Base-by-base conservation (phyloP, 192 early-diverging fungal species). In the Umbelopsis sp. region DNA sequence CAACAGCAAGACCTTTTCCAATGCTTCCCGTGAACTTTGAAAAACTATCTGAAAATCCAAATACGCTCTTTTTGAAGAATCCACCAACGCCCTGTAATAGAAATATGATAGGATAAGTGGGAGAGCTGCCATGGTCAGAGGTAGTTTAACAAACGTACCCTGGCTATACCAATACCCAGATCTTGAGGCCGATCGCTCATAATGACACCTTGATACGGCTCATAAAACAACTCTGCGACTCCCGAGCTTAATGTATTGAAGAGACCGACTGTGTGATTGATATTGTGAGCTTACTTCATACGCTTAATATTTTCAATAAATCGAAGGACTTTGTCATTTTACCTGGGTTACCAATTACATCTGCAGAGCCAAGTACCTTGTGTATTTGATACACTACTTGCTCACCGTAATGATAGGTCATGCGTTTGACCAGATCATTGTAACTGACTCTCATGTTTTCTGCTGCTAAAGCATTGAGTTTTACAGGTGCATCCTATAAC, bases 161-260 rank as follows among this genome's bases (percentile, higher is more conserved):
- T 90, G 3, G 93, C 93, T 11, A 96, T 76, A 2, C 93, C 94
- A 70, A 94, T 88, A 17, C 92, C 92, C 72, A 95, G 90, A 69
- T 94, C 94, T 73, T 95, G 91, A 1, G 95, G 93, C 20, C 91
- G 83, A 50, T 90, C 89, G 71, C 91, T 94, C 80, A 93, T 92
- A 43, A 93, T 90, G 73, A 96, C 93, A 11, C 95, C 95, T 81
- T 94, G 91, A 71, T 93, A 87, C 0, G 95, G 95, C 75, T 96
- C 93, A 85, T 95, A 96, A 76, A 96, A 96, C 68, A 95, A 86
- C 74, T 96, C 95, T 8, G 86, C 84, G 7, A 95, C 94, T 20
- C 95, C 95, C 20, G 92, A 93, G 59, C 91, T 91, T 34, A 96
- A 87, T 53, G 83, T 95, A 81, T 87, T 93, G 77, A 96, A 96